phyloP scores from a whole-genome alignment of 495 filamentous ascomycete species.

The Daldinia decipiens region DNA sequence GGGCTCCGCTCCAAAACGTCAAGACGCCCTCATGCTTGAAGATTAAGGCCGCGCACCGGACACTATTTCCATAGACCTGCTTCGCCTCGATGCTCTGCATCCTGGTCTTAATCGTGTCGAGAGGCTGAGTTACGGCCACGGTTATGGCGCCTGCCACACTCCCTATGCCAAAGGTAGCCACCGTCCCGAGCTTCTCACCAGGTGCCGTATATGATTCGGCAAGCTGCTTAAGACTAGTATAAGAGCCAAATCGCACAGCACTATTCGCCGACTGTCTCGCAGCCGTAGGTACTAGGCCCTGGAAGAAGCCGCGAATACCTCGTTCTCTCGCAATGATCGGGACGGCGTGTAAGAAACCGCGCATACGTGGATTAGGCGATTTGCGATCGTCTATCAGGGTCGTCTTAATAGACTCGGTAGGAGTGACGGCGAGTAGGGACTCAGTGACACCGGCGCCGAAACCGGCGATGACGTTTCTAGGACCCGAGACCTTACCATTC shows the following conservation, averaged over 20 bases:
- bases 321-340: slow-evolving; percentile 86
- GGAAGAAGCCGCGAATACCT: slow-evolving; percentile 91
- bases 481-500: slow-evolving; percentile 88
- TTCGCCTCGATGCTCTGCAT: slow-evolving; percentile 97
- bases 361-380: slow-evolving; percentile 81
- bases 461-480: slow-evolving; percentile 88
- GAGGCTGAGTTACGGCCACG: slow-evolving; percentile 88
- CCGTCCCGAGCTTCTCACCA: slow-evolving; percentile 91
- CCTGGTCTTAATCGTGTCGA: slow-evolving; percentile 95
- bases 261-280: slow-evolving; percentile 95
- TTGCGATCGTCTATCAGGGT: slow-evolving; percentile 98
- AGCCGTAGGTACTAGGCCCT: slow-evolving; percentile 95
- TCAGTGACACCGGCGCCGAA: slow-evolving; percentile 96
- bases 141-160: slow-evolving; percentile 91
- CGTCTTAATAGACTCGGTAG: slow-evolving; percentile 98
- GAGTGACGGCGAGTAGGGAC: slow-evolving; percentile 91
- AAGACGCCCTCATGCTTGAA: slow-evolving; percentile 88
- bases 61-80: slow-evolving; percentile 85
- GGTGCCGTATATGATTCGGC: slow-evolving; percentile 93
- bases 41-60: slow-evolving; percentile 84
- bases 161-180: slow-evolving; percentile 90
- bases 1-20: slow-evolving; percentile 93
- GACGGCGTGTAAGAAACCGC: slow-evolving; percentile 91
- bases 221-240: slow-evolving; percentile 88
- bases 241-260: slow-evolving; percentile 86